Conservation (phyloP, 176 grass and related monocot genomes). For the Zoysia pacifica region DNA sequence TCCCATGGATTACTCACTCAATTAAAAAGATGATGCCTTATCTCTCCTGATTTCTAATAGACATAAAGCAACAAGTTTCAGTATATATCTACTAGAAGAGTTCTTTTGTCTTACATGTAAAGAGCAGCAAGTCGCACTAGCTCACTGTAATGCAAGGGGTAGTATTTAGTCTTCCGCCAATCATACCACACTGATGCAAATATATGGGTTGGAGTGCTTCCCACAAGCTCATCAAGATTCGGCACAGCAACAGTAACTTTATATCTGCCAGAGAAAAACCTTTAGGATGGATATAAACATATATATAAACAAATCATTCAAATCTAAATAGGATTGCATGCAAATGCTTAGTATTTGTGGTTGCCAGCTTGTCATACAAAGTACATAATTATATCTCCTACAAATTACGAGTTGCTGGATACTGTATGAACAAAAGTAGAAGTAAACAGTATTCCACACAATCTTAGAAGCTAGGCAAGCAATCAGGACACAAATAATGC, state of each 20-base stretch:
- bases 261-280: slow-evolving; percentile 54
- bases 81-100: background rate
- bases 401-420: background rate
- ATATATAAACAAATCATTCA: background rate
- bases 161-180: slow-evolving; percentile 84
- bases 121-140: slow-evolving; percentile 91
- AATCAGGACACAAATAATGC: background rate
- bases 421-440: background rate
- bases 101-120: slow-evolving; percentile 73
- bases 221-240: slow-evolving; percentile 90
- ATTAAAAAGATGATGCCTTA: too few species aligned
- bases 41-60: too few species aligned
- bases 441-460: background rate
- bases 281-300: slow-evolving; percentile 3
- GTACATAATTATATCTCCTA: slow-evolving; percentile 3
- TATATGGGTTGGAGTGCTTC: slow-evolving; percentile 64
- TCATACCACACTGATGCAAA: slow-evolving; percentile 90
- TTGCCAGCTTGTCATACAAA: background rate
- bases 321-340: background rate
- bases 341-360: slow-evolving; percentile 14
- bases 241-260: slow-evolving; percentile 87
- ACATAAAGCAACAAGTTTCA: background rate
- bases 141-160: slow-evolving; percentile 90
- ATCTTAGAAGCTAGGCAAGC: background rate
- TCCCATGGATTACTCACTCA: slow-evolving; percentile 9